A percentile compares a stretch with the other conserved stretches of the same genome.
phyloP scores from a whole-genome alignment of 2,329 filamentous ascomycete species.

The Cercospora beticola region DNA sequence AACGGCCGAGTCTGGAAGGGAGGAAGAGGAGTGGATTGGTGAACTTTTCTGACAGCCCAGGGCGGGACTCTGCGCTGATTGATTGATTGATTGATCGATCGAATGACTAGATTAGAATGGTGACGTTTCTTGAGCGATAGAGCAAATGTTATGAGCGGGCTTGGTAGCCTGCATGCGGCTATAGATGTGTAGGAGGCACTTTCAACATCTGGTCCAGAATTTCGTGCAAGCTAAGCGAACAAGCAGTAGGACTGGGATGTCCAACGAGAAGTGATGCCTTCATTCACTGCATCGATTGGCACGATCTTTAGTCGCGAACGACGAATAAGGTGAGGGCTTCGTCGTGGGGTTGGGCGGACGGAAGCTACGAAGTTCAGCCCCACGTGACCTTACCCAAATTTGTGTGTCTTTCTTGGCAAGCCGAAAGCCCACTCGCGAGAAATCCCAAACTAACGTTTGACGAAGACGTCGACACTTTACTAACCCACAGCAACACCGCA shows the following conservation, averaged over 20 bases:
- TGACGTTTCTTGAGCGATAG: neutral
- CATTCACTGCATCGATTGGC: too few species aligned
- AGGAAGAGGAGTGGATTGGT: slow-evolving; percentile 3
- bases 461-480: slow-evolving; percentile 8
- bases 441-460: slow-evolving; percentile 7
- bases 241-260: too few species aligned
- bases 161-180: too few species aligned
- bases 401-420: neutral
- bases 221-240: too few species aligned
- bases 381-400: neutral
- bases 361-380: neutral
- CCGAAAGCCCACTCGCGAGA: slow-evolving; percentile 5
- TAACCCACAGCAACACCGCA: slow-evolving; percentile 13
- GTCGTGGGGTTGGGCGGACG: neutral
- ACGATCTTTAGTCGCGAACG: too few species aligned
- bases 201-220: too few species aligned
- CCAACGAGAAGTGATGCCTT: too few species aligned
- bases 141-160: neutral
- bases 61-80: slow-evolving; percentile 5
- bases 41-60: neutral
- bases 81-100: too few species aligned
- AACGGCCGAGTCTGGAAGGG: slow-evolving; percentile 2
- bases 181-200: too few species aligned
- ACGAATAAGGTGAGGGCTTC: neutral
- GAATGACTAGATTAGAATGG: neutral